A percentile compares a stretch with the other conserved stretches of the same genome.
Conservation (phyloP, 345 rosid genomes). For the Populus pruinosa region DNA sequence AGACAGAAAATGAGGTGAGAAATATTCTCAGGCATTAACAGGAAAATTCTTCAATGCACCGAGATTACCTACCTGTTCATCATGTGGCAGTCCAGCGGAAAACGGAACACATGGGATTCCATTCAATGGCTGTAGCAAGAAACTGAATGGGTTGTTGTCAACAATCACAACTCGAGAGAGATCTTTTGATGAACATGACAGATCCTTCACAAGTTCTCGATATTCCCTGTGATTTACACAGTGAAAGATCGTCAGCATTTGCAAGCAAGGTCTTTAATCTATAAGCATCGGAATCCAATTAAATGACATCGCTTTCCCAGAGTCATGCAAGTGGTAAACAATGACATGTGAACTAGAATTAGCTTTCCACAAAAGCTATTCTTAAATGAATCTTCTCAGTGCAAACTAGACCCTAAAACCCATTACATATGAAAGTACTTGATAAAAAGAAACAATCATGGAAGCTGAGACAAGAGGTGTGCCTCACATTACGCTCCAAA, state of each 20-base stretch:
- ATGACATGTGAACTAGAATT: background rate
- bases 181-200: constrained; percentile 28
- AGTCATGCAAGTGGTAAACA: background rate
- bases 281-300: background rate
- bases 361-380: background rate
- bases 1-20: background rate
- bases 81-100: constrained; percentile 74
- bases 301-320: background rate
- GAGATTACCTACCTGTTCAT: constrained; percentile 53
- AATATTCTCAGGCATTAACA: background rate
- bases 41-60: background rate
- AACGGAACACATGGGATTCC: constrained; percentile 46
- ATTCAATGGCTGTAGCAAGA: constrained; percentile 64
- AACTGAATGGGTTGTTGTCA: constrained; percentile 97
- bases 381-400: background rate
- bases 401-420: background rate
- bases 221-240: constrained; percentile 47
- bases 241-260: background rate
- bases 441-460: no score
- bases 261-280: background rate
- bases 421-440: no score
- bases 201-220: constrained; percentile 92
- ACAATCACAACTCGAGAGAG: constrained; percentile 68
- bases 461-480: background rate
- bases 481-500: background rate